Evolutionary conservation across 768 basidiomycete species (phyloP), one percentile per base, ranked within the genome.

Genomic region (Rossbeevera mucosa): DNA sequence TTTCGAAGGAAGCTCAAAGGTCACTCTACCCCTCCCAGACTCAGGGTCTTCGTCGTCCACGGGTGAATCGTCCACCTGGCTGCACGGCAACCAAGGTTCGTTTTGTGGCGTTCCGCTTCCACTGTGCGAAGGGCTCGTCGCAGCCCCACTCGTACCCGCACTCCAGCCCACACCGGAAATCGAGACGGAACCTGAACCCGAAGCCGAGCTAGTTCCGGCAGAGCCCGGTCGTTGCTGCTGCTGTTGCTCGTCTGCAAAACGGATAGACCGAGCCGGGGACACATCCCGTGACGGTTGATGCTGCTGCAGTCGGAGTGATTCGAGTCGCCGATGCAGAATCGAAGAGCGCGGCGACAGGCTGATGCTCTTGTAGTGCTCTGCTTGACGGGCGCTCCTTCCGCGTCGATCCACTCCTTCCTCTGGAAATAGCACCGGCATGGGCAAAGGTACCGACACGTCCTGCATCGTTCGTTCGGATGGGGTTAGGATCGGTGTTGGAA

Each of bases 261-360:
- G 72, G 48, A 79, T 70, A 12, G 77, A 79, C n/a, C 77, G 75
- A 8, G 72, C 55, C 1, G 77, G 77, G 7, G 78, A 79, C 44
- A 62, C 69, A 3, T 76, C 77, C 21, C 77, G 71, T 16, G 67
- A 59, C 20, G 51, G 57, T n/a, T 42, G 28, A 42, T 38, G 26
- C n/a, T 36, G 33, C n/a, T 36, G 33, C 6, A 55, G 33, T 22
- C 24, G 60, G 22, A 69, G 63, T 6, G 67, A 71, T 44, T 69
- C 67, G 7, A 69, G 60, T 12, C 67, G 59, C 47, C 67, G 61
- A 43, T 69, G 69, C 6, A 53, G 62, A 48, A 65, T 26, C 4
- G 67, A 67, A 13, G 53, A 41, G 28, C 41, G 69, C 14, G 57
- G 33, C 0, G 64, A 64, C 5, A 56, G 24, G 3, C 46, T 36